These are phyloP conservation scores for Streptanthus diversifolius DNA, from an alignment of 345 rosid genomes.

Conservation along the genomic window DNA sequence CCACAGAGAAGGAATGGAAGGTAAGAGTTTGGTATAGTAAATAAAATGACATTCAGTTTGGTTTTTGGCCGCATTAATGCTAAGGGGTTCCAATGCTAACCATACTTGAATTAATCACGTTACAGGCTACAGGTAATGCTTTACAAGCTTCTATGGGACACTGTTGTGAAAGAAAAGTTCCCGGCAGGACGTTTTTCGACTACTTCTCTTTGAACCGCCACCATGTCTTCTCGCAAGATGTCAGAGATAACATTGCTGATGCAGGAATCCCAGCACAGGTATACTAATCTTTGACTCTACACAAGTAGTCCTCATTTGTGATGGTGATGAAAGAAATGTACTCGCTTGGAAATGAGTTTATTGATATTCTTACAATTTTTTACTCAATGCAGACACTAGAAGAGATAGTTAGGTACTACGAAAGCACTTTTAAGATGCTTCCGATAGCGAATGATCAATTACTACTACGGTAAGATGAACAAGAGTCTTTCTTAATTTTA, in stretches of 20 bases:
- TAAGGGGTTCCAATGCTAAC: not conserved
- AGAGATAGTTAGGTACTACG: slow-evolving; percentile 53
- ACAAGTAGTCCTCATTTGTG: not conserved
- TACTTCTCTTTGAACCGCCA: slow-evolving; percentile 58
- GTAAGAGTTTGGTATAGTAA: slow-evolving; percentile 24
- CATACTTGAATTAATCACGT: not conserved
- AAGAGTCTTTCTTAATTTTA: not conserved
- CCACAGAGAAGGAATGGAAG: slow-evolving; percentile 83
- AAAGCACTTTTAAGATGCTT: slow-evolving; percentile 49
- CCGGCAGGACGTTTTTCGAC: slow-evolving; percentile 42
- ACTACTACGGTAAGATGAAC: slow-evolving; percentile 50
- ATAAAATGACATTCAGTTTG: not conserved
- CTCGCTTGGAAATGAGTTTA: not conserved
- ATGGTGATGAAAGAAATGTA: not conserved
- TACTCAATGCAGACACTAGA: slow-evolving; percentile 58
- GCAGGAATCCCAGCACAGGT: slow-evolving; percentile 68
- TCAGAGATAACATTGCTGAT: slow-evolving; percentile 45
- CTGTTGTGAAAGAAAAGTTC: slow-evolving; percentile 47
- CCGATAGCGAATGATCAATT: slow-evolving; percentile 46
- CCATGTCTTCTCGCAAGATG: slow-evolving; percentile 47
- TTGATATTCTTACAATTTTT: not conserved
- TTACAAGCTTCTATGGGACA: slow-evolving; percentile 82
- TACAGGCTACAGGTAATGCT: slow-evolving; percentile 79
- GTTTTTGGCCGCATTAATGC: not conserved
- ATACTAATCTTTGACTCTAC: not conserved